Percentiles rank a stretch among this genome's conserved stretches.
Evolutionary conservation across 768 basidiomycete species (phyloP).

Genomic region (Tephrocybe sp.): DNA sequence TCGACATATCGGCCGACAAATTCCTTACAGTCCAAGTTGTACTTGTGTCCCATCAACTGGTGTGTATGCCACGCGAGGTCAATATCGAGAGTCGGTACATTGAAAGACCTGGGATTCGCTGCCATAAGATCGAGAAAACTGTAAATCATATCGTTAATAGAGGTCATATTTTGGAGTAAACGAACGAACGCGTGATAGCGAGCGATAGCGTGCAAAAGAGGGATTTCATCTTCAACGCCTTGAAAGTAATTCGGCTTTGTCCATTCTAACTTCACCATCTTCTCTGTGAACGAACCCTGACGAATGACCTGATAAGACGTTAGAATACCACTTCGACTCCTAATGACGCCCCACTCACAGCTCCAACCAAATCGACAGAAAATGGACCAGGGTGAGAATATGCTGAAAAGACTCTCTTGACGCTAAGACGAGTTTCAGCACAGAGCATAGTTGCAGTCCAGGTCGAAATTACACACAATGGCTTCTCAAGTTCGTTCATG

Average conservation of each 20-base stretch:
- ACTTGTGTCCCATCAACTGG: constrained; percentile 49
- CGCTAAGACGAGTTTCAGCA: constrained; percentile 20
- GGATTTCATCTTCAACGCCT: constrained; percentile 29
- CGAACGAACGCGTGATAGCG: constrained; percentile 54
- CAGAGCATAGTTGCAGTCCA: not conserved
- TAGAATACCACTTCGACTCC: not conserved
- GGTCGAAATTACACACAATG: constrained; percentile 10
- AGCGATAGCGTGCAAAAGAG: constrained; percentile 46
- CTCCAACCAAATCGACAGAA: constrained; percentile 56
- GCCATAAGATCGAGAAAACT: constrained; percentile 58
- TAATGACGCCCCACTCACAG: constrained; percentile 30
- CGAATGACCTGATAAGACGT: constrained; percentile 45
- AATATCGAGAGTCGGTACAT: constrained; percentile 69
- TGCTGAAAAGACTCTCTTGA: constrained; percentile 43
- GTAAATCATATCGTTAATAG: not conserved
- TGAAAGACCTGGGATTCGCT: constrained; percentile 36
- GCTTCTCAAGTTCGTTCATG: not conserved
- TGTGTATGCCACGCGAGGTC: constrained; percentile 79
- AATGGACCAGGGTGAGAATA: constrained; percentile 51
- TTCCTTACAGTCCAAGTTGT: constrained; percentile 39
- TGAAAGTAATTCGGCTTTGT: constrained; percentile 40
- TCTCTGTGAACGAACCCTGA: constrained; percentile 52
- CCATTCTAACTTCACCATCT: constrained; percentile 55
- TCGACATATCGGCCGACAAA: constrained; percentile 47
- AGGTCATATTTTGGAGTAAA: not conserved